These are phyloP conservation scores for Aspergillus novofumigatus DNA, from an alignment of 2,329 filamentous ascomycete species.

Conservation along the genomic window DNA sequence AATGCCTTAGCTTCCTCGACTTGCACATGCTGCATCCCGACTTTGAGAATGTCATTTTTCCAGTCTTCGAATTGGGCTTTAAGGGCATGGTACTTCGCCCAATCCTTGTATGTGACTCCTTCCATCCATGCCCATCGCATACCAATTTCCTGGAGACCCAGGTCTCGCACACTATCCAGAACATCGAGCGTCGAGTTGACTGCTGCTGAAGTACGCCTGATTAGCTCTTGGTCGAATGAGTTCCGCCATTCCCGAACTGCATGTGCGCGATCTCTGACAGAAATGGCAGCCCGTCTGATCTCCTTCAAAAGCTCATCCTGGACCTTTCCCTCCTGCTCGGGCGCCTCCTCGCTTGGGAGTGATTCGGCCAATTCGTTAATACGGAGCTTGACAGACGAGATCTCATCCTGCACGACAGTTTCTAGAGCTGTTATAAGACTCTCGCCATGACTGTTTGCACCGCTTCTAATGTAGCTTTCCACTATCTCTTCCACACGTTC, in stretches of 20 bases:
- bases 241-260: slow-evolving; percentile 72
- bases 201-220: slow-evolving; percentile 64
- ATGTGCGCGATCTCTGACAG: slow-evolving; percentile 73
- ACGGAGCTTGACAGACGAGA: slow-evolving; percentile 61
- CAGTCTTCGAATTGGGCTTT: slow-evolving; percentile 79
- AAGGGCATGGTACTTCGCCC: slow-evolving; percentile 88
- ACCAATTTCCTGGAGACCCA: slow-evolving; percentile 85
- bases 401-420: slow-evolving; percentile 59
- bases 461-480: slow-evolving; percentile 64
- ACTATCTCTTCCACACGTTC: slow-evolving; percentile 67
- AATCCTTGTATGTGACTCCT: slow-evolving; percentile 93
- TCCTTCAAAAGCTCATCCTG: slow-evolving; percentile 50
- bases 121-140: slow-evolving; percentile 96
- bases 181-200: slow-evolving; percentile 79
- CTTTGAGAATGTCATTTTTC: slow-evolving; percentile 73
- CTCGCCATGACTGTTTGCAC: slow-evolving; percentile 41
- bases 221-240: slow-evolving; percentile 65
- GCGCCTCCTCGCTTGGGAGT: slow-evolving; percentile 56
- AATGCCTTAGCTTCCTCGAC: slow-evolving; percentile 65
- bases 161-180: slow-evolving; percentile 73
- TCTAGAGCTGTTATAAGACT: slow-evolving; percentile 64
- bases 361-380: slow-evolving; percentile 55
- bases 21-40: slow-evolving; percentile 69
- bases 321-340: slow-evolving; percentile 49
- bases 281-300: slow-evolving; percentile 64